These are phyloP conservation scores for Dentipellis fragilis DNA, from an alignment of 768 basidiomycete genomes.

Conservation along the genomic window DNA sequence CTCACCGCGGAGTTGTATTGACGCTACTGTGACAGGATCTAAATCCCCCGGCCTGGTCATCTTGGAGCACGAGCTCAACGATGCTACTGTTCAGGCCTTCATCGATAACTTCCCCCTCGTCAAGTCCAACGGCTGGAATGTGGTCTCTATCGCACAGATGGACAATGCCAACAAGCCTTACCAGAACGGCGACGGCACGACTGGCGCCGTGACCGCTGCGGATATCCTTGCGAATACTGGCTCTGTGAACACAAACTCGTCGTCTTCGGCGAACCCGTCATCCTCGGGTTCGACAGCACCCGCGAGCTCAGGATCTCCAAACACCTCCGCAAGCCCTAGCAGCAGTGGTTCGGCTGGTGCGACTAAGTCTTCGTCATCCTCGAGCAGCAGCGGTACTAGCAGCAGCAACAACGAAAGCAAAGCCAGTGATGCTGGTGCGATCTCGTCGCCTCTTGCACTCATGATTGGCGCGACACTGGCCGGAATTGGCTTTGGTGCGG, in stretches of 20 bases:
- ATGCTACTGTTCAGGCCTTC: constrained; percentile 15
- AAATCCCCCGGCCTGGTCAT: constrained; percentile 30
- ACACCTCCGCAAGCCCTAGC: too few species aligned
- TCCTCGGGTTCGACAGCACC: too few species aligned
- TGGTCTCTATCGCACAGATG: constrained; percentile 4
- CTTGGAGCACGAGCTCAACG: constrained; percentile 33
- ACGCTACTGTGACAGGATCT: constrained; percentile 13
- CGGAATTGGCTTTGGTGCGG: too few species aligned
- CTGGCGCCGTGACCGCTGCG: constrained; percentile 1
- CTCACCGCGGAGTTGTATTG: neutral
- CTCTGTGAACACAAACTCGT: neutral
- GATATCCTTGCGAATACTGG: neutral
- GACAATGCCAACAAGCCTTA: constrained; percentile 4
- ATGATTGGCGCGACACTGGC: too few species aligned
- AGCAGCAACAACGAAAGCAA: too few species aligned
- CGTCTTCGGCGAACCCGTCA: neutral
- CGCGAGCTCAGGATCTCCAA: too few species aligned
- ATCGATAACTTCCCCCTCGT: constrained; percentile 7
- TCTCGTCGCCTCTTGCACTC: too few species aligned
- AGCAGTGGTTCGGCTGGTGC: too few species aligned
- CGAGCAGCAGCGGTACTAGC: too few species aligned
- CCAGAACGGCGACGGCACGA: constrained; percentile 8
- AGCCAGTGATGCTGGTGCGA: too few species aligned
- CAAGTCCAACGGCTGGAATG: constrained; percentile 5
- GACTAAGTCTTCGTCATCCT: too few species aligned